Base-by-base conservation (phyloP, 768 basidiomycete species). In the Leucosporidium scottii region DNA sequence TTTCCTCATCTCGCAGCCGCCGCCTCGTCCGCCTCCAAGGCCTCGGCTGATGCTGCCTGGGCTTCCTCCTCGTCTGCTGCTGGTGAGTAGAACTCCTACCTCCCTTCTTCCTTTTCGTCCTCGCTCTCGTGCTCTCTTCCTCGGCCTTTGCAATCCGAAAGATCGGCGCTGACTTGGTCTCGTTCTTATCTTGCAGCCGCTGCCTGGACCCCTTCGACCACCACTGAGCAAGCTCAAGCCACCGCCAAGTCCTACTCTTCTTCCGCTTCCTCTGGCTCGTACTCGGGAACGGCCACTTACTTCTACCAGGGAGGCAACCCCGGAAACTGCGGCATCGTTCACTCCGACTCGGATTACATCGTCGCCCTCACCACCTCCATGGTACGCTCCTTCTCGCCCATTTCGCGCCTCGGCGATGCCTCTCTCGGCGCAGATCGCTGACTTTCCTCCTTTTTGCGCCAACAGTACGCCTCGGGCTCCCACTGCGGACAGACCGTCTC, bases 311-410 rank as follows among this genome's bases (percentile, higher is more conserved):
- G 83, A 55, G 87, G 86, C 56, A 80, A 49, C 49, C 81, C 88
- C 12, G 93, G 93, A 62, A 88, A 90, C 9, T 96, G 93, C 78
- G 93, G 93, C 55, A 71, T 62, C 36, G 74, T 79, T 44, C 77
- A 85, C 82, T 65, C 75, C 3, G 93, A 94, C 78, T 73, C 20
- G 31, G 76, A 71, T 64, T 69, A 74, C 66, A 75, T 81, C 65
- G 76, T 79, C 72, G 81, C 81, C 59, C 76, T 82, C 62, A 85
- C 90, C 77, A 75, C 77, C 54, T 73, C 75, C 51, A 81, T 82
- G 47, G 87, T 86, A 77, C 85, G 70, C 53, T 74, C 79, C 58
- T 83, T 94, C 73, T 71, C n/a, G n/a, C n/a, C 76, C 71, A 84
- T 96, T 75, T 68, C 78, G 25, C 21, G 18, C 21, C 85, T 84